Evolutionary conservation across 1,139 yeast species (phyloP).

Genomic region (Geotrichum cucujoidarum): DNA sequence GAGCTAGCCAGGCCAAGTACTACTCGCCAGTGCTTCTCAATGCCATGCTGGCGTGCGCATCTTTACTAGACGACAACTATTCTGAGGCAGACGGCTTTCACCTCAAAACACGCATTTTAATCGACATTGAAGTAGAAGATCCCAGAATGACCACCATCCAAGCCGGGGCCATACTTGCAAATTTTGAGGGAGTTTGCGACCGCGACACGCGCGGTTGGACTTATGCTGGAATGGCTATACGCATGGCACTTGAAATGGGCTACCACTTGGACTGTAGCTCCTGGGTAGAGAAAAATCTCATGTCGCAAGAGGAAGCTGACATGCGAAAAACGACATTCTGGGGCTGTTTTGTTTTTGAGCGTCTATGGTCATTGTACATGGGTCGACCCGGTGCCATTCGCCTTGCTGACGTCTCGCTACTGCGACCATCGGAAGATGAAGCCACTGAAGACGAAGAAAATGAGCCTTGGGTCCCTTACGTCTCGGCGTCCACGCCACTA

Average conservation of each 20-base stretch:
- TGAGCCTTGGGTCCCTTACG: slow-evolving; percentile 20
- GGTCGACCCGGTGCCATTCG: slow-evolving; percentile 28
- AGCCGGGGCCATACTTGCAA: slow-evolving; percentile 24
- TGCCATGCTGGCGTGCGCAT: slow-evolving; percentile 26
- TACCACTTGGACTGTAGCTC: slow-evolving; percentile 25
- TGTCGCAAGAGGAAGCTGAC: slow-evolving; percentile 25
- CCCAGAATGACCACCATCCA: slow-evolving; percentile 27
- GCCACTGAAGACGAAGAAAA: slow-evolving; percentile 9
- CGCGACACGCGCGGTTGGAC: slow-evolving; percentile 29
- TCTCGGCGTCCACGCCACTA: slow-evolving; percentile 12
- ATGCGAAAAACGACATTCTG: slow-evolving; percentile 27
- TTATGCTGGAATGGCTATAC: slow-evolving; percentile 30
- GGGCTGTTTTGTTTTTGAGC: slow-evolving; percentile 30
- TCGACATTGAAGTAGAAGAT: slow-evolving; percentile 19
- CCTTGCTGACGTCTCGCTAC: slow-evolving; percentile 23
- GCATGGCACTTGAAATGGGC: slow-evolving; percentile 30
- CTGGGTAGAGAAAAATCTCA: slow-evolving; percentile 23
- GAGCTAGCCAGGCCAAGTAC: slow-evolving; percentile 20
- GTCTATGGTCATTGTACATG: slow-evolving; percentile 28
- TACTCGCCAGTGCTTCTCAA: slow-evolving; percentile 26
- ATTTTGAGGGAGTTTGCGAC: slow-evolving; percentile 28
- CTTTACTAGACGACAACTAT: slow-evolving; percentile 21
- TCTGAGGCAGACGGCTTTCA: slow-evolving; percentile 16
- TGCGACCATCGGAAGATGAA: slow-evolving; percentile 15
- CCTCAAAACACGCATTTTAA: slow-evolving; percentile 19